Base-by-base conservation (phyloP, 768 basidiomycete genomes). In the Coprinopsis sp. region DNA sequence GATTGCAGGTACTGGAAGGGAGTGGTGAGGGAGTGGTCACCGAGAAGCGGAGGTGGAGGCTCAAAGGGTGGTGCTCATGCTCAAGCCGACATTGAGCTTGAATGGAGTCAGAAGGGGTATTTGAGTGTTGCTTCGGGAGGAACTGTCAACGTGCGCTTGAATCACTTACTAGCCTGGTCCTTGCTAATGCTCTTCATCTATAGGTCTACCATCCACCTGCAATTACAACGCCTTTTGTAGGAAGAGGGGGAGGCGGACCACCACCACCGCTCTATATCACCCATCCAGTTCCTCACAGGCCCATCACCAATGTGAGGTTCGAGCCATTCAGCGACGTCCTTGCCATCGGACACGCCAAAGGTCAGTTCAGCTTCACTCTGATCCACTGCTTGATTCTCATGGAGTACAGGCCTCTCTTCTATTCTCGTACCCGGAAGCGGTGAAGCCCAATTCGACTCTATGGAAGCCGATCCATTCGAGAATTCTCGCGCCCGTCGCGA, bases 1-100 rank as follows among this genome's bases (percentile, higher is more conserved):
- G 96, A 98, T 66, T 91, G 87, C 58, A 69, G 96, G 47, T 96
- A 92, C 68, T 97, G 93, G 93, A 91, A 87, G 53, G 87, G 88
- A 6, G 79, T 83, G 3, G 78, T 99, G 28, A 72, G 91, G 48
- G 77, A 84, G 64, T 72, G 93, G 91, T 69, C 64, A 7, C 72
- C 86, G 30, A 71, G 90, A 45, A 82, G 86, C 6, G 81, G 80
- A 1, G 64, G 75, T 2, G 79, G 39, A 11, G 18, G 27, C 30
- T 14, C 25, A 30, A 42, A 42, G 18, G 19, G 40, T 18, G 18
- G 27, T 12, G 40, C 27, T 30, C 24, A 42, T 19, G 40, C 40
- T 4, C 27, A 42, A 28, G 40, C 40, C 5, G 54, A 71, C 41
- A 60, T 81, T 0, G 85, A 84, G 47, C 53, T 92, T 3, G 82